Evolutionary conservation across 73 alveolate species (phyloP).

Genomic region (Paramecium sexaurelia): DNA sequence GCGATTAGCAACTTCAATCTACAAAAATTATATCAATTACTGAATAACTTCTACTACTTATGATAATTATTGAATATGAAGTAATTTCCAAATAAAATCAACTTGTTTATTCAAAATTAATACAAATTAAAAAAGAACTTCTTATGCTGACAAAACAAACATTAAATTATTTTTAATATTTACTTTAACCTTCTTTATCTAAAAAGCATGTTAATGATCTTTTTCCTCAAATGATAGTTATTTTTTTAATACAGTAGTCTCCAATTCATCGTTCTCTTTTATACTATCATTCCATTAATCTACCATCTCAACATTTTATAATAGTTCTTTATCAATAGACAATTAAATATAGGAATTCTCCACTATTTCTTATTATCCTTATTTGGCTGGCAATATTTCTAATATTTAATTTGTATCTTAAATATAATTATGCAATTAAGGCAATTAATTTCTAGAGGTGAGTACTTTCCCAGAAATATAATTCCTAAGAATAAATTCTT

Average conservation of each 20-base stretch:
- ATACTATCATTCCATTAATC: constrained; percentile 22
- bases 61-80: not conserved
- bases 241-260: not conserved
- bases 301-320: not conserved
- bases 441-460: not conserved
- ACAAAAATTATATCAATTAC: not conserved
- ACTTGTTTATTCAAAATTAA: not conserved
- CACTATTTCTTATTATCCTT: not conserved
- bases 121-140: not conserved
- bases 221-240: not conserved
- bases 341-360: not conserved
- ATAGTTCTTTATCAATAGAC: not conserved
- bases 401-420: not conserved
- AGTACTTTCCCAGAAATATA: not conserved
- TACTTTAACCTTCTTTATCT: not conserved
- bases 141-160: constrained; percentile 1
- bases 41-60: not conserved
- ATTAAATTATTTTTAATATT: not conserved
- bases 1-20: not conserved
- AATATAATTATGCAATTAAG: not conserved
- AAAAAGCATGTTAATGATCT: not conserved
- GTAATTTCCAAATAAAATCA: not conserved
- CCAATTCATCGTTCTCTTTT: not conserved
- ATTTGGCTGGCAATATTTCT: not conserved
- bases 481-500: not conserved